Percentiles rank a stretch among this genome's conserved stretches.
Evolutionary conservation across 495 filamentous ascomycete genomes (phyloP).

Genomic region (Glonium stellatum): DNA sequence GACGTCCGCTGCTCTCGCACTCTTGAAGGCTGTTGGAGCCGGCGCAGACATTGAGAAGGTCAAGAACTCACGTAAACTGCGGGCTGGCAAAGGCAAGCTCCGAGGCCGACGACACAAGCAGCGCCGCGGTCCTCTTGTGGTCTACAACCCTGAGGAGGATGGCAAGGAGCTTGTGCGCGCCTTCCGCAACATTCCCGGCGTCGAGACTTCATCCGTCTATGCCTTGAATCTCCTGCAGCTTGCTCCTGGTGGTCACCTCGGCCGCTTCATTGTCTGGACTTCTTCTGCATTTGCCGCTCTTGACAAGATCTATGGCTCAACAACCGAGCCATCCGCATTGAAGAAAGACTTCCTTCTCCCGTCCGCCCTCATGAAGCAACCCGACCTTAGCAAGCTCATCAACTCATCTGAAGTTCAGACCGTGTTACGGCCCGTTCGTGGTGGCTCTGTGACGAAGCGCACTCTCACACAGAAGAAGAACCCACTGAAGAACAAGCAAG

Average conservation of each 20-base stretch:
- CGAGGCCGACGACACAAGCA: slow-evolving; percentile 90
- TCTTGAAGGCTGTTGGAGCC: slow-evolving; percentile 85
- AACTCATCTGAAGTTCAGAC: slow-evolving; percentile 97
- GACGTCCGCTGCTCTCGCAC: slow-evolving; percentile 78
- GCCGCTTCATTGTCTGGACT: slow-evolving; percentile 98
- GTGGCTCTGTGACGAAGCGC: slow-evolving; percentile 85
- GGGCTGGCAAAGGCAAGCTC: slow-evolving; percentile 97
- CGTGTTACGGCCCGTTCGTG: slow-evolving; percentile 82
- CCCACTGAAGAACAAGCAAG: slow-evolving; percentile 95
- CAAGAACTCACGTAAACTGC: slow-evolving; percentile 84
- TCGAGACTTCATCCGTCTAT: slow-evolving; percentile 93
- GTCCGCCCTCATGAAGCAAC: slow-evolving; percentile 76
- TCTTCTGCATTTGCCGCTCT: slow-evolving; percentile 93
- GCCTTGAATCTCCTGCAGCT: slow-evolving; percentile 97
- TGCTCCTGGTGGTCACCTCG: slow-evolving; percentile 95
- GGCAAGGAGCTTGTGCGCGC: slow-evolving; percentile 84
- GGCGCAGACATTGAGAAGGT: slow-evolving; percentile 88
- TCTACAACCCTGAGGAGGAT: slow-evolving; percentile 90
- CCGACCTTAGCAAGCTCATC: slow-evolving; percentile 92
- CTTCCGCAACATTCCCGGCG: slow-evolving; percentile 97
- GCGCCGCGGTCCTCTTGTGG: slow-evolving; percentile 90
- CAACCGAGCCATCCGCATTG: slow-evolving; percentile 70
- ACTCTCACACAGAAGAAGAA: slow-evolving; percentile 96
- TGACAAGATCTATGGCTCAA: slow-evolving; percentile 90
- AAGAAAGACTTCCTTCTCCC: slow-evolving; percentile 99